Percentiles rank a stretch among this genome's conserved stretches.
phyloP scores from a whole-genome alignment of 2,329 filamentous ascomycete genomes.

The Aspergillus caelatus region DNA sequence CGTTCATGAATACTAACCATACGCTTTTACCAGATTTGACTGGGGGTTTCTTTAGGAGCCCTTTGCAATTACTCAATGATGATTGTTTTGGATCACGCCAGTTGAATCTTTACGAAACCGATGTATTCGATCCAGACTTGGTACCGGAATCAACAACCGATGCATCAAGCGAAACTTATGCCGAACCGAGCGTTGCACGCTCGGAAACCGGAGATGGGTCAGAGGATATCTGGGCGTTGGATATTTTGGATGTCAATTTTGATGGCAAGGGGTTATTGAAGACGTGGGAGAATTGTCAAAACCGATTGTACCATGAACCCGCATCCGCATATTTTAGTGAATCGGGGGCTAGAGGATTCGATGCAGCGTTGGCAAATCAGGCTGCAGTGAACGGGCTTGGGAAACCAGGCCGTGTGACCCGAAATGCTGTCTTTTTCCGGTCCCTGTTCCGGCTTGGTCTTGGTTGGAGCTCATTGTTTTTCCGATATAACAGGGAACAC shows the following conservation, averaged over 20 bases:
- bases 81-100: conserved; percentile 32
- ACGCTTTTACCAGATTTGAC: conserved; percentile 26
- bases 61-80: conserved; percentile 24
- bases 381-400: conserved; percentile 21
- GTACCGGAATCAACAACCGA: conserved; percentile 23
- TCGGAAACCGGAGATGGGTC: conserved; percentile 23
- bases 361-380: conserved; percentile 39
- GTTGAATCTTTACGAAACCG: conserved; percentile 36
- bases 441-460: conserved; percentile 45
- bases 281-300: conserved; percentile 47
- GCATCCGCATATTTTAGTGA: conserved; percentile 48
- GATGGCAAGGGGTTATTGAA: conserved; percentile 25
- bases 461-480: conserved; percentile 49
- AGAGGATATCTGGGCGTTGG: conserved; percentile 41
- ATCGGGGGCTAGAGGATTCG: conserved; percentile 43
- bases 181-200: conserved; percentile 23
- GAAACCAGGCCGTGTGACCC: conserved; percentile 35
- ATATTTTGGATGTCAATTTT: conserved; percentile 23
- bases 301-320: conserved; percentile 34
- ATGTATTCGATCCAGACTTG: conserved; percentile 24
- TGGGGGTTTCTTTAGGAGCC: conserved; percentile 27
- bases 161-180: conserved; percentile 23
- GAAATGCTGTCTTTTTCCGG: conserved; percentile 42
- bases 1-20: neutral
- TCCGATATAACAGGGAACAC: conserved; percentile 41